phyloP scores from a whole-genome alignment of 2,329 filamentous ascomycete genomes.

The Paramyrothecium sp. region DNA sequence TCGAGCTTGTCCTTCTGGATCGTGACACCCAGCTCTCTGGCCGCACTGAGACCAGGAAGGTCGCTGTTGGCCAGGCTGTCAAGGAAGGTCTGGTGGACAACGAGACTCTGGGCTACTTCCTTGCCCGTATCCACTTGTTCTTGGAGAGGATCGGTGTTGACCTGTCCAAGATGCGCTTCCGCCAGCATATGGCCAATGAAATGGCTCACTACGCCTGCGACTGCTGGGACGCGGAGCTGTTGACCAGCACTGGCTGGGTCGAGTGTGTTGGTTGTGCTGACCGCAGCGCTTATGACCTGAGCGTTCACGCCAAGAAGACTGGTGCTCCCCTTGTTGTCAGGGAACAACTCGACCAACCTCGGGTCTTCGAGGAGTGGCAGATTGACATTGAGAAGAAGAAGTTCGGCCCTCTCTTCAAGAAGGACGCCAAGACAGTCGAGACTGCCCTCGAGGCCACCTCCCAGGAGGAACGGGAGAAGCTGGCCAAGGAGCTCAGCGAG shows the following conservation, averaged over 20 bases:
- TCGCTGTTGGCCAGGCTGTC: constrained; percentile 85
- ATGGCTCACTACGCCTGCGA: constrained; percentile 91
- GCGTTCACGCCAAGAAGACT: constrained; percentile 90
- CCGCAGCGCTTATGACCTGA: constrained; percentile 90
- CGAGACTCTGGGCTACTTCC: constrained; percentile 96
- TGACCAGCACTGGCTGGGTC: constrained; percentile 93
- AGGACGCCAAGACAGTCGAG: constrained; percentile 85
- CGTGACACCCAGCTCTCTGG: constrained; percentile 83
- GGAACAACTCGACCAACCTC: constrained; percentile 75
- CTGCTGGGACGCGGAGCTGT: constrained; percentile 96
- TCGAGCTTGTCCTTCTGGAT: constrained; percentile 82
- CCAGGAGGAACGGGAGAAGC: constrained; percentile 78
- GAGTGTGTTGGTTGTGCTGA: constrained; percentile 98
- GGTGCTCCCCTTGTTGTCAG: constrained; percentile 83
- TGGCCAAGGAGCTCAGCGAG: constrained; percentile 70
- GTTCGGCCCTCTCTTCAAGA: constrained; percentile 93
- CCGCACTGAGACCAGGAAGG: constrained; percentile 70
- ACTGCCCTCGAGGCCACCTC: constrained; percentile 71
- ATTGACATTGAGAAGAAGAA: constrained; percentile 91
- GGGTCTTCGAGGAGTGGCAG: constrained; percentile 82
- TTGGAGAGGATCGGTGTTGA: constrained; percentile 86
- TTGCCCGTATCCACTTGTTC: constrained; percentile 91
- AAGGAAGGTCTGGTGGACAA: constrained; percentile 84
- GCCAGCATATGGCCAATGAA: constrained; percentile 85
- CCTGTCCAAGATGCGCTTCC: constrained; percentile 84